Base-by-base conservation (phyloP, 1,284 basidiomycete species). In the Hymenochaete sp. region DNA sequence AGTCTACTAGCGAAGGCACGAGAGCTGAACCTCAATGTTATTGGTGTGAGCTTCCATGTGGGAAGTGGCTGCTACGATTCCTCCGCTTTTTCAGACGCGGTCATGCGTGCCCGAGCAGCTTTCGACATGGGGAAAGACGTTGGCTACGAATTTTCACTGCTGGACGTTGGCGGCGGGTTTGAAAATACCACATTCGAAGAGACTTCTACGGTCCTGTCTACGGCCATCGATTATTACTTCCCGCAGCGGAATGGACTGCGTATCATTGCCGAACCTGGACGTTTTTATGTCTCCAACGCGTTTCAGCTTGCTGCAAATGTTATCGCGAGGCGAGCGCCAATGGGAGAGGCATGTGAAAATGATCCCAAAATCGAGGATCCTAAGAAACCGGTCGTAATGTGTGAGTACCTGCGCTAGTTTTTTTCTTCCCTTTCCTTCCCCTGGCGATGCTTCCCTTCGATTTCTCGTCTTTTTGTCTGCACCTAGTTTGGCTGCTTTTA, bases 31-130 rank as follows among this genome's bases (percentile, higher is more conserved):
- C 73, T 99, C 44, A 76, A 93, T 58, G 90, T 99, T 43, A 74
- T 98, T 41, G 96, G 96, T 27, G 90, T 98, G 43, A 91, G 85
- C 60, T 99, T 99, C 77, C 96, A 99, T 63, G 96, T 98, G 42
- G 96, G 96, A 8, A 92, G 87, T 50, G 96, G 96, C 2, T 96
- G 91, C 67, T 97, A 90, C 62, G 93, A 98, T 63, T 81, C 93
- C 6, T 70, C 77, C 37, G 85, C 89, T 32, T 98, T 95, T 61
- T 77, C 79, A 29, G 93, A 97, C 62, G 96, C 95, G 24, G 78
- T 98, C 52, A 72, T 67, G 65, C 83, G 91, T 10, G 88, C 95
- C 3, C 79, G 82, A 11, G 64, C 71, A 27, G 90, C 85, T 13
- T 98, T 98, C 62, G 84, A 93, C 51, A 90, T 97, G 78, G 95